Percentiles rank a stretch among this genome's conserved stretches.
Evolutionary conservation across 2,329 filamentous ascomycete genomes (phyloP).

Genomic region (Septoria petroselini): DNA sequence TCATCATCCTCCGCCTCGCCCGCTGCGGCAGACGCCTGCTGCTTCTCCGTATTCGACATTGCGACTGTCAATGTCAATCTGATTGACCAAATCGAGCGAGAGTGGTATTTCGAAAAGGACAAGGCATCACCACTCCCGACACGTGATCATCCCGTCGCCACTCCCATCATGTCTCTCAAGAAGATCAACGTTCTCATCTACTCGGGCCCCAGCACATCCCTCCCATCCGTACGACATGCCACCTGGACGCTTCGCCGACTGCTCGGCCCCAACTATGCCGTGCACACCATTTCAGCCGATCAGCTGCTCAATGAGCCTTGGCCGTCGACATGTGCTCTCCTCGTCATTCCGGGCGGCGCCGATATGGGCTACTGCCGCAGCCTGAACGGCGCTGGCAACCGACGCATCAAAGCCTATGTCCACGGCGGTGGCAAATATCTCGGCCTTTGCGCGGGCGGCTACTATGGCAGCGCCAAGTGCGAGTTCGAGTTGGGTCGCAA

Average conservation of each 20-base stretch:
- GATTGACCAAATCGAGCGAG: constrained; percentile 1
- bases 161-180: constrained; percentile 43
- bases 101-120: constrained; percentile 4
- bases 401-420: constrained; percentile 79
- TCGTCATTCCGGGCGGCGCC: constrained; percentile 92
- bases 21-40: constrained; percentile 21
- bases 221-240: constrained; percentile 85
- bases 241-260: constrained; percentile 81
- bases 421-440: constrained; percentile 81
- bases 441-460: constrained; percentile 90
- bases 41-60: constrained; percentile 35
- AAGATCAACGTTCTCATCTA: constrained; percentile 92
- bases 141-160: constrained; percentile 16
- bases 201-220: constrained; percentile 79
- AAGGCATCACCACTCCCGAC: constrained; percentile 13
- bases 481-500: constrained; percentile 89
- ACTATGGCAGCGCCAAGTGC: constrained; percentile 77
- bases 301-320: constrained; percentile 88
- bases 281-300: constrained; percentile 76
- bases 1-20: constrained; percentile 61
- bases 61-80: constrained; percentile 3
- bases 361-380: constrained; percentile 86
- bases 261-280: constrained; percentile 85
- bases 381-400: constrained; percentile 84
- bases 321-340: constrained; percentile 77